Percentiles rank a stretch among this genome's conserved stretches.
Evolutionary conservation across 352 stramenopile genomes (phyloP).

Genomic region (Phytopythium oedochilum): DNA sequence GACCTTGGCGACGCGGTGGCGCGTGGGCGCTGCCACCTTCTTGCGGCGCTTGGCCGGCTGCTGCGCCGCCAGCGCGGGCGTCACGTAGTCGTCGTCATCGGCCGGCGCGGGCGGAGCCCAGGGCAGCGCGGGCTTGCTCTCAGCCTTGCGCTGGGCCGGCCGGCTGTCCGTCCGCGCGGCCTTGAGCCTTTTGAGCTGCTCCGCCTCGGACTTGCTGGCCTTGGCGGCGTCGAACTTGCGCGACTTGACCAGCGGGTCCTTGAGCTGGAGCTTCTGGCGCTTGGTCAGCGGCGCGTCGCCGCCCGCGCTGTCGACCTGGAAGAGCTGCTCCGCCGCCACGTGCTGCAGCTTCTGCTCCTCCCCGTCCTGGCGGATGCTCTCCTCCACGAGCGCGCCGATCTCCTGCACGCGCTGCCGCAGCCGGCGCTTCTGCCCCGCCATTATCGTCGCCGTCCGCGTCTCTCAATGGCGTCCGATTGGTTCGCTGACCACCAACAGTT

Average conservation of each 20-base stretch:
- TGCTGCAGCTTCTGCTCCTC: slow-evolving; percentile 81
- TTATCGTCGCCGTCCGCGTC: no score
- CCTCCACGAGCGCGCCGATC: slow-evolving; percentile 70
- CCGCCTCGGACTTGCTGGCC: slow-evolving; percentile 46
- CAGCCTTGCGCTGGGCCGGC: slow-evolving; percentile 8
- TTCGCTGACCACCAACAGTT: slow-evolving; percentile 3
- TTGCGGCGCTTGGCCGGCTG: slow-evolving; percentile 36
- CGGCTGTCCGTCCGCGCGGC: slow-evolving; percentile 9
- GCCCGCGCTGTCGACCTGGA: slow-evolving; percentile 75
- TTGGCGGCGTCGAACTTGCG: slow-evolving; percentile 68
- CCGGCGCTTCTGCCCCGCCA: slow-evolving; percentile 44
- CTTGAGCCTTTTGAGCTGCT: slow-evolving; percentile 59
- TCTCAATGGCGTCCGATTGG: no score
- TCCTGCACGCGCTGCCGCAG: slow-evolving; percentile 62
- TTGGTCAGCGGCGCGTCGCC: slow-evolving; percentile 47
- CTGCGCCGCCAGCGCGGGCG: slow-evolving; percentile 53
- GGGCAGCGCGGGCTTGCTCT: slow-evolving; percentile 14
- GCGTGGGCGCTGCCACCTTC: slow-evolving; percentile 42
- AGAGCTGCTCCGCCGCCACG: slow-evolving; percentile 63
- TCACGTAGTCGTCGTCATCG: slow-evolving; percentile 56
- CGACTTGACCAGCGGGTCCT: slow-evolving; percentile 67
- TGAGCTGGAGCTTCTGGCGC: slow-evolving; percentile 68
- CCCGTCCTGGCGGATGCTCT: slow-evolving; percentile 69
- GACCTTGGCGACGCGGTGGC: slow-evolving; percentile 68
- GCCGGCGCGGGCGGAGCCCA: slow-evolving; percentile 40